Evolutionary conservation across 2,329 filamentous ascomycete genomes (phyloP), one percentile per base, ranked within the genome.

Genomic region (Aquanectria penicillioides): DNA sequence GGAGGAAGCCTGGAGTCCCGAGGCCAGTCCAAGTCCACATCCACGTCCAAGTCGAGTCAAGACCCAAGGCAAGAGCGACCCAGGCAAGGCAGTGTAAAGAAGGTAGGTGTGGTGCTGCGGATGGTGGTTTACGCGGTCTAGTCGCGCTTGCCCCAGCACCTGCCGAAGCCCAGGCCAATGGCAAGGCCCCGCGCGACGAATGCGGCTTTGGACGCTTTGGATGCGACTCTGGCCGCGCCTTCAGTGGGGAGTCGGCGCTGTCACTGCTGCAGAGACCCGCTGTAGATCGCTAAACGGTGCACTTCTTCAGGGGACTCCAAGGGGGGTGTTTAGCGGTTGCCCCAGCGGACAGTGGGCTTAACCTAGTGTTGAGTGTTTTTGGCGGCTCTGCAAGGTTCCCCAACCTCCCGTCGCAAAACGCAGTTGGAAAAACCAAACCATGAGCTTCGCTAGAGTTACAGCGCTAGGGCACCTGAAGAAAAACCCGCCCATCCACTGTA

Each of bases 121-220:
- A 55, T 63, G 50, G 44, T 56, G 63, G 65, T 66, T 70, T 70
- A 72, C 70, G 70, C 69, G 71, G 70, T 72, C 65, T 59, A 48
- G 69, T 68, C 69, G 69, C 70, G 69, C 71, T 68, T 67, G 62
- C 52, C 48, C 57, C 50, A 22, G 15, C 41, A 17, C 26, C 38
- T 18, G n/a, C 26, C 13, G 37, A 26, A 26, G 6, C 26, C 13
- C 46, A 28, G 29, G 17, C 44, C 53, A 57, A 57, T 49, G 29
- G 53, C 31, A 44, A 33, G 20, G 34, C 36, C 34, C 18, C 12
- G 28, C 41, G 22, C 38, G 37, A 44, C 22, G 22, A 36, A 28
- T 17, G 22, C 6, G n/a, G 22, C 33, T 38, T n/a, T 37, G 34
- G 15, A 18, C 34, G n/a, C 34, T 17, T 37, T n/a, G 17, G 13